Conservation (phyloP, 2,329 filamentous ascomycete genomes). For the Pochonia chlamydosporia region DNA sequence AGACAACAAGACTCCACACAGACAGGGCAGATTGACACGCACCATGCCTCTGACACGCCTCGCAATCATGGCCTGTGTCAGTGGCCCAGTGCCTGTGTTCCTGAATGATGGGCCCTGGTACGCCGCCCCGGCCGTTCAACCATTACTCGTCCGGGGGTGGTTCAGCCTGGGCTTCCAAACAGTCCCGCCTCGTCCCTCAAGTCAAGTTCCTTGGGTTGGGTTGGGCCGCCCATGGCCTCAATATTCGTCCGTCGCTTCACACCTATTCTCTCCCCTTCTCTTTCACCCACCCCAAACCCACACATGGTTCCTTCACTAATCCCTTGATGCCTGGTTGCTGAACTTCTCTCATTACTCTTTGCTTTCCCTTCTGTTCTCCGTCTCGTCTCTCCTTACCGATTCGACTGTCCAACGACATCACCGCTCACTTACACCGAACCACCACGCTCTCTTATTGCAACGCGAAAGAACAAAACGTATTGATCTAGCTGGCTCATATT, state of each 20-base stretch:
- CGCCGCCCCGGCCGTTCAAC: no score
- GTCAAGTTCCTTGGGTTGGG: no score
- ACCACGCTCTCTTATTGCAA: background rate
- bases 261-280: background rate
- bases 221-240: no score
- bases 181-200: no score
- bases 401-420: conserved; percentile 1
- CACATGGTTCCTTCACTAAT: background rate
- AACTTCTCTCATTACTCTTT: background rate
- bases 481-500: background rate
- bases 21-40: no score
- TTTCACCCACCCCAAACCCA: background rate
- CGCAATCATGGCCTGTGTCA: no score
- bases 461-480: conserved; percentile 1
- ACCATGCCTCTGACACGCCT: no score
- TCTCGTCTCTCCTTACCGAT: conserved; percentile 1
- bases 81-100: no score
- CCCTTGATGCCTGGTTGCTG: background rate
- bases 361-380: background rate
- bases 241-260: background rate
- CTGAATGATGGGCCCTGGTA: no score
- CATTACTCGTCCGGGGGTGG: no score
- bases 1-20: no score
- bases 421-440: background rate
- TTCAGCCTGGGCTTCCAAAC: no score